phyloP scores from a whole-genome alignment of 768 basidiomycete species.

The Cystofilobasidium ferigula region DNA sequence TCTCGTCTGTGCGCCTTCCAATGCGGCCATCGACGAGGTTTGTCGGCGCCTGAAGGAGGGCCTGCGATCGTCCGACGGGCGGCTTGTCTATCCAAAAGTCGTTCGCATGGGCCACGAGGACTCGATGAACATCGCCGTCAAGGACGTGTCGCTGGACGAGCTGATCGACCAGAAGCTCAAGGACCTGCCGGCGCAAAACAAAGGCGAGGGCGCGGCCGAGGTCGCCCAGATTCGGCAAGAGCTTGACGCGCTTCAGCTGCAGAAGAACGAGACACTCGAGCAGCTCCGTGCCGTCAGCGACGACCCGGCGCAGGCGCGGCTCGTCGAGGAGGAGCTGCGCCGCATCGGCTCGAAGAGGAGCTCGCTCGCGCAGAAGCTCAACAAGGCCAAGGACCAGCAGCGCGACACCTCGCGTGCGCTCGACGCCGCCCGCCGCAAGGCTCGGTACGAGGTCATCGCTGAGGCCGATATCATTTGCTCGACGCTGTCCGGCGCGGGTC shows the following conservation, averaged over 20 bases:
- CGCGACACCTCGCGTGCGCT: constrained; percentile 68
- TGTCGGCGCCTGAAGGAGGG: constrained; percentile 74
- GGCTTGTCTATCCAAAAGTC: constrained; percentile 55
- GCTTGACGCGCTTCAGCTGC: constrained; percentile 44
- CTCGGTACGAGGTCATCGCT: constrained; percentile 61
- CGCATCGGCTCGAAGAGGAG: constrained; percentile 56
- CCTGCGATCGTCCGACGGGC: constrained; percentile 50
- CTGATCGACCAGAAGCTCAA: constrained; percentile 64
- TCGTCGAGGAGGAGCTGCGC: constrained; percentile 62
- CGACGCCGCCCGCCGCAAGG: constrained; percentile 66
- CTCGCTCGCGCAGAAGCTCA: constrained; percentile 55
- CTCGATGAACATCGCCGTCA: constrained; percentile 63
- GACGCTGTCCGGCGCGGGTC: constrained; percentile 85
- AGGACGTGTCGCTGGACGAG: constrained; percentile 74
- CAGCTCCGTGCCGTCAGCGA: constrained; percentile 52
- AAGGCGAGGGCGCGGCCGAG: constrained; percentile 47
- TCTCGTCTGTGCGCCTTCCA: constrained; percentile 90
- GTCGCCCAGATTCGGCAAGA: constrained; percentile 54
- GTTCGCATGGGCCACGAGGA: constrained; percentile 78
- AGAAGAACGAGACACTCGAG: constrained; percentile 33
- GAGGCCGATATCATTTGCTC: constrained; percentile 89
- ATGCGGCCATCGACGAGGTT: constrained; percentile 96
- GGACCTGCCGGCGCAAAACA: constrained; percentile 30
- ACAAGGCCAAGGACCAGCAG: constrained; percentile 68
- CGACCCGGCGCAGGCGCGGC: constrained; percentile 47